phyloP scores from a whole-genome alignment of 2,329 filamentous ascomycete species.

The Neofusicoccum sp. region DNA sequence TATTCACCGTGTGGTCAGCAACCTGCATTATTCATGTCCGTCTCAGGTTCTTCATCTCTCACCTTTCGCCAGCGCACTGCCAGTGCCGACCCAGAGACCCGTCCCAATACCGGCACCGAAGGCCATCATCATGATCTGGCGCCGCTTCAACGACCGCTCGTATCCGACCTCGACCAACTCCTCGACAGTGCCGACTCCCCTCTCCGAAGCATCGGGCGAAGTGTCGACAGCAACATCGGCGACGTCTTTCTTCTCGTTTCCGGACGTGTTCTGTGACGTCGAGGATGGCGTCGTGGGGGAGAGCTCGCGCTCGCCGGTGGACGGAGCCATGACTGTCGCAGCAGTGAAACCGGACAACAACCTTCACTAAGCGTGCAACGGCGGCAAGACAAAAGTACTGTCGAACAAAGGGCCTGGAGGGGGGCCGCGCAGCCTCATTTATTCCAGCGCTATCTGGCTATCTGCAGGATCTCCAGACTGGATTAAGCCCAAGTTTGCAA shows the following conservation, averaged over 20 bases:
- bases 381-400: background rate
- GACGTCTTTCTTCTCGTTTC: background rate
- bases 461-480: background rate
- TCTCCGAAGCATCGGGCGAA: background rate
- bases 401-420: background rate
- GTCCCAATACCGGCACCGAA: constrained; percentile 18
- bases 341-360: too few relatives aligned
- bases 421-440: background rate
- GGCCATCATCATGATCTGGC: constrained; percentile 18
- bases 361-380: too few relatives aligned
- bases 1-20: background rate
- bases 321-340: background rate
- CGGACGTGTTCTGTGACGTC: background rate
- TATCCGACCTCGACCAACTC: constrained; percentile 7
- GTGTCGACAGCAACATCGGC: constrained; percentile 2
- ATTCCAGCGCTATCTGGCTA: background rate
- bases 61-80: constrained; percentile 16
- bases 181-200: background rate
- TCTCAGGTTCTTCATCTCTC: background rate
- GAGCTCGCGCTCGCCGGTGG: background rate
- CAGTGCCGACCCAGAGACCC: constrained; percentile 16
- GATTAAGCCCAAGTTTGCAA: background rate
- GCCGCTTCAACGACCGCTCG: constrained; percentile 14
- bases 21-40: background rate
- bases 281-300: background rate